phyloP scores from a whole-genome alignment of 2,329 filamentous ascomycete genomes.

The Alternaria conjuncta region DNA sequence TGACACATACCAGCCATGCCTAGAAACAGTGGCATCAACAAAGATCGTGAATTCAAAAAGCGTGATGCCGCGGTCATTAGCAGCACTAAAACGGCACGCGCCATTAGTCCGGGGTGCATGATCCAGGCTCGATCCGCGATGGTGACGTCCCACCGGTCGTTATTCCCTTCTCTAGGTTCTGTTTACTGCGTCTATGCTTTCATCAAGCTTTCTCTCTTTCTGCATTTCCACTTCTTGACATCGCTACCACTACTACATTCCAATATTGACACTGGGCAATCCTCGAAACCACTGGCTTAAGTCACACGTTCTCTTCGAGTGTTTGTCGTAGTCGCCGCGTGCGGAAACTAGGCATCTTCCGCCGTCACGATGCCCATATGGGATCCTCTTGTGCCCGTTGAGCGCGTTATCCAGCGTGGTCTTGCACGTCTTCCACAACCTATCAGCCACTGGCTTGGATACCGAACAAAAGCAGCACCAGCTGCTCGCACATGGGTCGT shows the following conservation, averaged over 20 bases:
- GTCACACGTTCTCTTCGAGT: background rate
- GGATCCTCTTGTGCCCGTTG: slow-evolving; percentile 36
- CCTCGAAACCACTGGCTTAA: background rate
- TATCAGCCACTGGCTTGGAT: slow-evolving; percentile 70
- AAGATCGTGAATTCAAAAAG: background rate
- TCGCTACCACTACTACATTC: background rate
- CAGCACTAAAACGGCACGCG: slow-evolving; percentile 4
- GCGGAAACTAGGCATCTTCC: background rate
- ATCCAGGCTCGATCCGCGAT: slow-evolving; percentile 14
- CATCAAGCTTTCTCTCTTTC: slow-evolving; percentile 11
- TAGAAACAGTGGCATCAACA: background rate
- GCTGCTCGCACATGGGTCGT: slow-evolving; percentile 40
- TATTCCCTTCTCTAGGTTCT: slow-evolving; percentile 16
- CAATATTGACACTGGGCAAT: background rate
- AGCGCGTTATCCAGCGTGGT: slow-evolving; percentile 36
- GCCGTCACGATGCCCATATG: slow-evolving; percentile 25
- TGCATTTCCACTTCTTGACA: slow-evolving; percentile 5
- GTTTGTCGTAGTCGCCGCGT: background rate
- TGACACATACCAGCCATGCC: background rate
- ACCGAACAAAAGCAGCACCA: slow-evolving; percentile 40
- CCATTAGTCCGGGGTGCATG: slow-evolving; percentile 32
- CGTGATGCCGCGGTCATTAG: slow-evolving; percentile 2
- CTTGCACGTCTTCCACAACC: slow-evolving; percentile 63
- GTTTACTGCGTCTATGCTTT: slow-evolving; percentile 19
- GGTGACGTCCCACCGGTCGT: slow-evolving; percentile 24